These are phyloP conservation scores for Komagataella populi DNA, from an alignment of 805 yeast species.

Conservation along the genomic window DNA sequence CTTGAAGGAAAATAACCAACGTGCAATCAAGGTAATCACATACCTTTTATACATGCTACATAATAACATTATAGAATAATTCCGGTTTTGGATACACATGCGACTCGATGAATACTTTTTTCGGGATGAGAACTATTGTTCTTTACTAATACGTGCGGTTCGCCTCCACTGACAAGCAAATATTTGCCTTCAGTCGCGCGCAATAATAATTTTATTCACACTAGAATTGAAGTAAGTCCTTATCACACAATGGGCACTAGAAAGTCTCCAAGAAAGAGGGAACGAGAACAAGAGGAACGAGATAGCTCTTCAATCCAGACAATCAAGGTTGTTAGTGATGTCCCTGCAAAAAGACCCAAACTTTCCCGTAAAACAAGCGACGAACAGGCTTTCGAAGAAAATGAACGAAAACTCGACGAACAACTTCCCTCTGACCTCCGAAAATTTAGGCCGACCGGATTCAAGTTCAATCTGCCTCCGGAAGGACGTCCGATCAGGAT, in stretches of 20 bases:
- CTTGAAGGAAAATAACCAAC: too few relatives aligned
- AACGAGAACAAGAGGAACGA: neutral
- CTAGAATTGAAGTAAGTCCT: neutral
- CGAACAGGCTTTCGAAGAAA: slow-evolving; percentile 9
- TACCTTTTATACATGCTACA: too few relatives aligned
- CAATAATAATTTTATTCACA: neutral
- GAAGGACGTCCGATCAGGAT: slow-evolving; percentile 74
- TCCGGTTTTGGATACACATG: too few relatives aligned
- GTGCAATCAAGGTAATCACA: too few relatives aligned
- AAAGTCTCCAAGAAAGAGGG: neutral
- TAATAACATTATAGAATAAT: too few relatives aligned
- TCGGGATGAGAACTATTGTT: too few relatives aligned
- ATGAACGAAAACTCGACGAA: slow-evolving; percentile 49
- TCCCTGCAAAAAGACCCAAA: neutral
- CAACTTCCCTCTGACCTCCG: slow-evolving; percentile 57
- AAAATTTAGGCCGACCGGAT: slow-evolving; percentile 73
- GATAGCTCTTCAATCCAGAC: neutral
- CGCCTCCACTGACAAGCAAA: too few relatives aligned
- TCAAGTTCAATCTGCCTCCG: slow-evolving; percentile 70
- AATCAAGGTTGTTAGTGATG: neutral
- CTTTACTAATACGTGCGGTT: too few relatives aligned
- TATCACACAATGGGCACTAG: neutral
- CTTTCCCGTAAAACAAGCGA: neutral
- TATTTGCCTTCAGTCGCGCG: neutral
- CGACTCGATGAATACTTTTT: too few relatives aligned